Percentiles rank a stretch among this genome's conserved stretches.
phyloP scores from a whole-genome alignment of 306 rosid genomes.

The Trifolium dubium region DNA sequence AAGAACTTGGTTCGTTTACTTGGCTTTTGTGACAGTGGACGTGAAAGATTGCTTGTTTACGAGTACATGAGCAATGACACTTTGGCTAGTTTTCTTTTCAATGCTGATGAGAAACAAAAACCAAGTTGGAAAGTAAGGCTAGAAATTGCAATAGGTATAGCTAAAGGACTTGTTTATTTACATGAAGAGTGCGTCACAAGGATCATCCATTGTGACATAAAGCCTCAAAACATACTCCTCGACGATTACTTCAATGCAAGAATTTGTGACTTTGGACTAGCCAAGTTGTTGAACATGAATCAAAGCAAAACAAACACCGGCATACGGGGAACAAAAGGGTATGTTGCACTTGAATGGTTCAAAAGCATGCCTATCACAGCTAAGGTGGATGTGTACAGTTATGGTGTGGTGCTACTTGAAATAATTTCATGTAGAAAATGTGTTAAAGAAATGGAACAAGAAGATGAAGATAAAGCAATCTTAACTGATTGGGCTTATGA shows the following conservation, averaged over 20 bases:
- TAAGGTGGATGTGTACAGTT: conserved; percentile 50
- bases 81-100: conserved; percentile 45
- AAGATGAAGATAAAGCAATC: conserved; percentile 41
- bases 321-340: conserved; percentile 54
- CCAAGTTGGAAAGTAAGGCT: conserved; percentile 48
- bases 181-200: conserved; percentile 45
- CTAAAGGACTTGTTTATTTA: neutral
- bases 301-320: conserved; percentile 47
- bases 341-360: conserved; percentile 55
- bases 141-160: conserved; percentile 26
- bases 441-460: conserved; percentile 29
- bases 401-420: conserved; percentile 47
- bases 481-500: conserved; percentile 45
- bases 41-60: conserved; percentile 13
- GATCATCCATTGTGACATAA: conserved; percentile 55
- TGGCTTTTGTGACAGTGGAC: conserved; percentile 41
- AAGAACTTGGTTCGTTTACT: conserved; percentile 48
- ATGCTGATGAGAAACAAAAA: conserved; percentile 6
- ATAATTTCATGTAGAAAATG: conserved; percentile 41
- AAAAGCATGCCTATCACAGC: conserved; percentile 47
- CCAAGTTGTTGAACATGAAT: conserved; percentile 47
- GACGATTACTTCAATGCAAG: neutral
- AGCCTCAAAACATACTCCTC: conserved; percentile 8
- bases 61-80: conserved; percentile 51
- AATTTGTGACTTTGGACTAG: conserved; percentile 47